These are phyloP conservation scores for Dichotomopilus funicola DNA, from an alignment of 2,329 filamentous ascomycete species.

Conservation along the genomic window DNA sequence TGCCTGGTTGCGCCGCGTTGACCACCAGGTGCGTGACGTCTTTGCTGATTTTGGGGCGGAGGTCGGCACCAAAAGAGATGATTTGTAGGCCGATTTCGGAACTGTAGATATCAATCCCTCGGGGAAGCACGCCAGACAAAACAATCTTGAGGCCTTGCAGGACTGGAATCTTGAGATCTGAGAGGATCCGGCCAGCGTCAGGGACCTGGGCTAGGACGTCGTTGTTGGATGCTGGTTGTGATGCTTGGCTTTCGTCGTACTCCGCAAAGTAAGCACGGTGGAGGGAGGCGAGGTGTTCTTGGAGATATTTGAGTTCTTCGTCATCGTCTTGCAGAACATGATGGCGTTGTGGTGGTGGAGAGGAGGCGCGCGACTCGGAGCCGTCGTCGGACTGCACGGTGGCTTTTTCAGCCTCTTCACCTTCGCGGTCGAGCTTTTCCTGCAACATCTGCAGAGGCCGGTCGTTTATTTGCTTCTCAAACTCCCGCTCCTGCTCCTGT, in stretches of 20 bases:
- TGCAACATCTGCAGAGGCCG: constrained; percentile 88
- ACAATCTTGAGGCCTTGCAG: constrained; percentile 73
- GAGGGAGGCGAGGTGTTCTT: constrained; percentile 66
- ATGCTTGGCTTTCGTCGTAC: constrained; percentile 56
- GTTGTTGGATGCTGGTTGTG: constrained; percentile 31
- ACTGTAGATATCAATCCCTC: constrained; percentile 69
- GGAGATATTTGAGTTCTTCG: constrained; percentile 68
- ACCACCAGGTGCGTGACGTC: constrained; percentile 70
- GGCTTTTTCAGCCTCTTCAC: constrained; percentile 53
- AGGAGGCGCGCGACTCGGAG: constrained; percentile 19
- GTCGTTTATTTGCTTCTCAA: constrained; percentile 84
- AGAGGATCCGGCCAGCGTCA: constrained; percentile 80
- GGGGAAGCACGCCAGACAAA: constrained; percentile 81
- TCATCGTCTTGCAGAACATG: constrained; percentile 85
- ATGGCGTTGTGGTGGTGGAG: constrained; percentile 48
- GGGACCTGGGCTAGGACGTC: constrained; percentile 57
- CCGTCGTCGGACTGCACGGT: constrained; percentile 38
- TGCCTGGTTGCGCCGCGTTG: constrained; percentile 64
- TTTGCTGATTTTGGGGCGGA: constrained; percentile 50
- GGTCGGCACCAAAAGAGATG: constrained; percentile 71
- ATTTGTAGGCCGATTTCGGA: constrained; percentile 87
- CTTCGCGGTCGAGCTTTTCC: constrained; percentile 80
- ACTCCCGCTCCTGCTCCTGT: constrained; percentile 76
- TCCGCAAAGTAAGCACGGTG: constrained; percentile 77
- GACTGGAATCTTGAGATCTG: constrained; percentile 68